Conservation (phyloP, 2,329 filamentous ascomycete species). For the Alternaria burnsii region DNA sequence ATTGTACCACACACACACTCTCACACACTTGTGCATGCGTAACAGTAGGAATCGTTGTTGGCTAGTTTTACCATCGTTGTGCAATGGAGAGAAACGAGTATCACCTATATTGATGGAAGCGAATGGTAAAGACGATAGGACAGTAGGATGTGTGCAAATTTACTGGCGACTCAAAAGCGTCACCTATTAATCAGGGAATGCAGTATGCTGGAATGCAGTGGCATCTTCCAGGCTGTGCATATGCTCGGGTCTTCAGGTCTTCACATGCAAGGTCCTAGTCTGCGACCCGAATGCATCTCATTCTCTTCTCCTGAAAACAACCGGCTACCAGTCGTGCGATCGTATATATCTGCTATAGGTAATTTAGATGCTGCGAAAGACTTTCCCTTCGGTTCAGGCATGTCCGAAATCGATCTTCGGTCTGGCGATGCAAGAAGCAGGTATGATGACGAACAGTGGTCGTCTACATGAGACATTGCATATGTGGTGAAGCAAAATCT, state of each 20-base stretch:
- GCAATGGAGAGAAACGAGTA: background rate
- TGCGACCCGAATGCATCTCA: background rate
- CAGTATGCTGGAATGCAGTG: background rate
- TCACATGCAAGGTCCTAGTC: background rate
- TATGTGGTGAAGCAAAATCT: constrained; percentile 12
- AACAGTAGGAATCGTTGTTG: background rate
- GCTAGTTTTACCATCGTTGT: background rate
- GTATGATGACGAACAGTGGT: constrained; percentile 9
- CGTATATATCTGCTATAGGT: background rate
- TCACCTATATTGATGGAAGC: background rate
- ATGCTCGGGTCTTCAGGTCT: background rate
- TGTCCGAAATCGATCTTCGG: background rate
- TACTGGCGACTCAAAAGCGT: constrained; percentile 6
- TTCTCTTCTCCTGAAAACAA: background rate
- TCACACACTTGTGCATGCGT: background rate
- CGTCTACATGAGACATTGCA: constrained; percentile 10
- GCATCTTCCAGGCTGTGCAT: background rate
- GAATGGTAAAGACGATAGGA: background rate
- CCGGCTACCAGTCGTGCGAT: background rate
- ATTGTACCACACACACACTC: background rate
- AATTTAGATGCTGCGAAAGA: background rate
- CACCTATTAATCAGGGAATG: constrained; percentile 4
- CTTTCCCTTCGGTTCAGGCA: background rate
- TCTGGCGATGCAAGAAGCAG: background rate
- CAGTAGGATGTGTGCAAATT: background rate